These are phyloP conservation scores for Dactylellina cionopaga DNA, from an alignment of 2,329 filamentous ascomycete species.

Conservation along the genomic window DNA sequence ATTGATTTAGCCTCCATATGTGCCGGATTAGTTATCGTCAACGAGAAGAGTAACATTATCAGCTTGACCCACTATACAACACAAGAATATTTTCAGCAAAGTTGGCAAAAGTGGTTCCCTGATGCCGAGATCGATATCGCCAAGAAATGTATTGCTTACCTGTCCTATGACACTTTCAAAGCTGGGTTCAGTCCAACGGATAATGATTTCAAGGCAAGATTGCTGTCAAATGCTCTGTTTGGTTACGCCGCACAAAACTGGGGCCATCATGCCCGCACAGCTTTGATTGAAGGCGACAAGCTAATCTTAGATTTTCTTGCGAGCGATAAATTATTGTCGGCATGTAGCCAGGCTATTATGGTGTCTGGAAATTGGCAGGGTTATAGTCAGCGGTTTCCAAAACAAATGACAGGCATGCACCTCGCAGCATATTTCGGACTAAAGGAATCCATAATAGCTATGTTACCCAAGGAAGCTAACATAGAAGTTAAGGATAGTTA, in stretches of 20 bases:
- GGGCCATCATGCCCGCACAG: constrained; percentile 6
- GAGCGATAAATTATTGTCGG: not conserved
- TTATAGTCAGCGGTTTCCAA: no score
- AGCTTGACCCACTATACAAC: constrained; percentile 7
- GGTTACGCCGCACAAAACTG: not conserved
- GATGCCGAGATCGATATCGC: not conserved
- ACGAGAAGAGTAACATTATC: not conserved
- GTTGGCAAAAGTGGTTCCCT: no score
- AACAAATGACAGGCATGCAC: not conserved
- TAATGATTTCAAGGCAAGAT: not conserved
- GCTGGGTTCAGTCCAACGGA: not conserved
- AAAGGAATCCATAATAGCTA: not conserved
- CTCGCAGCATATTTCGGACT: constrained; percentile 6
- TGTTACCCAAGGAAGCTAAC: not conserved
- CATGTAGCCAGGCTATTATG: not conserved
- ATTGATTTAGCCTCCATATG: constrained; percentile 7
- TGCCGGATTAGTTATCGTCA: constrained; percentile 5
- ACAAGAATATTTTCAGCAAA: no score
- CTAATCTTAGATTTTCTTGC: not conserved
- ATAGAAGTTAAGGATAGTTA: not conserved
- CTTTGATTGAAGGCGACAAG: not conserved
- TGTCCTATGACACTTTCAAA: constrained; percentile 23
- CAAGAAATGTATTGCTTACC: not conserved
- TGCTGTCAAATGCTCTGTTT: not conserved
- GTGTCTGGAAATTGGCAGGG: no score